phyloP scores from a whole-genome alignment of 805 yeast species.

The Starmera dryadoides region DNA sequence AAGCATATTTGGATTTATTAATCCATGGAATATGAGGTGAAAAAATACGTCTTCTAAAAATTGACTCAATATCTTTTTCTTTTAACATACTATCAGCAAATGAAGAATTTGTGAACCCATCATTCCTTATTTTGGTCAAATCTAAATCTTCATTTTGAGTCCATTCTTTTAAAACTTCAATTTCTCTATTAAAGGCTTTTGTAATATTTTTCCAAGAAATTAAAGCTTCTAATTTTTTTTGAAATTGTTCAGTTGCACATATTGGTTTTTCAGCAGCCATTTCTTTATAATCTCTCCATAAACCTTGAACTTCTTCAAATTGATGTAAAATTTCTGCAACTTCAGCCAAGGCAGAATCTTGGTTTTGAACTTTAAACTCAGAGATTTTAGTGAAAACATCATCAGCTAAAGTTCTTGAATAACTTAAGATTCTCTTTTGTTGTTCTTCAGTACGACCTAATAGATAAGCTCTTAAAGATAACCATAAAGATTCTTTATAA shows the following conservation, averaged over 20 bases:
- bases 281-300: slow-evolving; percentile 75
- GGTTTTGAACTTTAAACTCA: slow-evolving; percentile 50
- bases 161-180: slow-evolving; percentile 62
- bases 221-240: slow-evolving; percentile 62
- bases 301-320: slow-evolving; percentile 59
- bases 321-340: slow-evolving; percentile 51
- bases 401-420: slow-evolving; percentile 67
- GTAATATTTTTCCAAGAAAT: slow-evolving; percentile 80
- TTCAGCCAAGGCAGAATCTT: slow-evolving; percentile 36
- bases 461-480: slow-evolving; percentile 77
- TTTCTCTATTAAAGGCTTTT: slow-evolving; percentile 56
- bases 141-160: slow-evolving; percentile 79
- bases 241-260: slow-evolving; percentile 57
- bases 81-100: slow-evolving; percentile 81
- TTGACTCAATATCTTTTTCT: slow-evolving; percentile 65
- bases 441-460: slow-evolving; percentile 76
- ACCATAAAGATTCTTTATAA: slow-evolving; percentile 74
- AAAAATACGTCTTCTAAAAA: slow-evolving; percentile 65
- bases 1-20: slow-evolving; percentile 69
- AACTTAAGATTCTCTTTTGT: slow-evolving; percentile 61
- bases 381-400: slow-evolving; percentile 61
- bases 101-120: slow-evolving; percentile 50
- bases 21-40: slow-evolving; percentile 74
- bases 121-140: slow-evolving; percentile 34
- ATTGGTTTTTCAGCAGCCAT: slow-evolving; percentile 76